Percentiles rank a stretch among this genome's conserved stretches.
Conservation (phyloP, 2,329 filamentous ascomycete genomes). For the Trichophyton rubrum region DNA sequence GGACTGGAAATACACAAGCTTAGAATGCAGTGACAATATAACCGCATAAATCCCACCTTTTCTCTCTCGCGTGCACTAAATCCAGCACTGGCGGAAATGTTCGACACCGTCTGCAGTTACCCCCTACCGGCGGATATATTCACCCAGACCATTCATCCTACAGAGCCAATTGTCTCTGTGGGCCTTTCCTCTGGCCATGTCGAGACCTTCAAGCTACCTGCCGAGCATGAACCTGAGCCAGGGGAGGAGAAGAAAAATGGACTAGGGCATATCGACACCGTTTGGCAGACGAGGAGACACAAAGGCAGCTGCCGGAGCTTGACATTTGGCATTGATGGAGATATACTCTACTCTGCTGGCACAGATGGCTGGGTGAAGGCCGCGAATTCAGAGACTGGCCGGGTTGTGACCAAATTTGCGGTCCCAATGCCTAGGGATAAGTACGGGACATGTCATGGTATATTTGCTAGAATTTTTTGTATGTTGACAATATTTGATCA, state of each 20-base stretch:
- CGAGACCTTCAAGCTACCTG: constrained; percentile 63
- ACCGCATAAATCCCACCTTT: neutral
- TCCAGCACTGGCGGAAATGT: constrained; percentile 43
- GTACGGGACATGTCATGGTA: constrained; percentile 20
- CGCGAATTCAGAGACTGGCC: constrained; percentile 45
- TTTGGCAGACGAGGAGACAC: constrained; percentile 80
- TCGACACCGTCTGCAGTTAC: constrained; percentile 83
- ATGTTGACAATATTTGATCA: neutral
- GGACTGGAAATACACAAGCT: neutral
- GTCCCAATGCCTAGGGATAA: constrained; percentile 46
- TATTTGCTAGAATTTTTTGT: neutral
- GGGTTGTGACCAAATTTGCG: constrained; percentile 68
- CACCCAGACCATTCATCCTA: constrained; percentile 73
- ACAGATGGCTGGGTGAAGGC: constrained; percentile 53
- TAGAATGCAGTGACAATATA: neutral
- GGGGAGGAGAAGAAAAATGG: constrained; percentile 44
- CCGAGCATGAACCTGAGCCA: constrained; percentile 39
- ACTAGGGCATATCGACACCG: constrained; percentile 62
- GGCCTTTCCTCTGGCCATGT: constrained; percentile 79
- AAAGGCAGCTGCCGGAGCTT: constrained; percentile 85
- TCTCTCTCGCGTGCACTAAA: neutral
- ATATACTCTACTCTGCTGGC: constrained; percentile 49
- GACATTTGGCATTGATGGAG: constrained; percentile 65
- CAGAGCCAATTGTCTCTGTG: constrained; percentile 70
- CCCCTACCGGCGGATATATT: constrained; percentile 81